Base-by-base conservation (phyloP, 257 asterid genomes). In the Solanum chmielewskii region DNA sequence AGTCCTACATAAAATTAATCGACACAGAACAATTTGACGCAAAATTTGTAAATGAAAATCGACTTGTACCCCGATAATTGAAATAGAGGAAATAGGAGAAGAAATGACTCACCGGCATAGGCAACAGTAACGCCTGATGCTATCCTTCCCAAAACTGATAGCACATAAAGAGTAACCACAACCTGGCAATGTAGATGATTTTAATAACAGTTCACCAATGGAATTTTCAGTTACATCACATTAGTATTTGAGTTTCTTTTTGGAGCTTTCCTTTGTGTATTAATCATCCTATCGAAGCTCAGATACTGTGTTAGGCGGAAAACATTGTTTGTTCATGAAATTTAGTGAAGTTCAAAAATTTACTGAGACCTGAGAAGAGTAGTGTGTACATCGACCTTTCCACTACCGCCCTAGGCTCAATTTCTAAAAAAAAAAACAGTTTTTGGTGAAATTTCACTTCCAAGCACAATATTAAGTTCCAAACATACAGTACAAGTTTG, bases 41-140 rank as follows among this genome's bases (percentile, higher is more conserved):
- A 16, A 70, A 68, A 13, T 68, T 62, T 27, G 39, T 13, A 11
- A 49, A 49, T 15, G 60, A 15, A 49, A 49, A 49, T 49, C 9
- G 9, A 49, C 60, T 49, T 49, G 60, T 49, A 15, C 9, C 60
- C 60, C 60, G 21, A 15, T 15, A 15, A 15, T 49, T 5, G 2
- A 25, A 76, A 35, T 52, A 47, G 59, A 47, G 23, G 47, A n/a
- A 45, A 15, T 15, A 41, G 33, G 31, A 75, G 41, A 21, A 49
- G 7, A n/a, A 31, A 44, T 47, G 83, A 60, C 92, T 89, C 76
- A 95, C 99, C 98, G 12, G 93, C 91, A 89, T 95, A 97, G 49
- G 98, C 97, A 88, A 97, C 94, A 4, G 99, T 94, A 23, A 92
- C 97, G 83, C 95, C 96, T 0, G 99, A 92, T 47, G 96, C 91